These are phyloP conservation scores for Cryptosporidium sp. DNA, from an alignment of 169 alveolate species.

Conservation along the genomic window DNA sequence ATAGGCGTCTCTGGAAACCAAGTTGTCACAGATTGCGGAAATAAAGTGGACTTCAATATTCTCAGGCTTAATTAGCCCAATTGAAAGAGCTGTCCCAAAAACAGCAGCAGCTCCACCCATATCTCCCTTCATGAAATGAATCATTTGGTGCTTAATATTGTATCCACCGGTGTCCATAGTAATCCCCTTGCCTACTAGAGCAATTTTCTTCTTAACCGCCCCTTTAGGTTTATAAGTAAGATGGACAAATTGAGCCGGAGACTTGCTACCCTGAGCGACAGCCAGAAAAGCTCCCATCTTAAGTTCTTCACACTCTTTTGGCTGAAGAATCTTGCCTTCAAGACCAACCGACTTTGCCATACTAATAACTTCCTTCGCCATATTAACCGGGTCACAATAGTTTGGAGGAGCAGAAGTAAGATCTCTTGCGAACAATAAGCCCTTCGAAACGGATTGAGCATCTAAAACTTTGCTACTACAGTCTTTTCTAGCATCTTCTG, in stretches of 20 bases:
- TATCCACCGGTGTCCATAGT: constrained; percentile 94
- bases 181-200: constrained; percentile 95
- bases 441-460: constrained; percentile 14
- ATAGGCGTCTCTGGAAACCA: constrained; percentile 89
- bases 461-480: neutral
- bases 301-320: constrained; percentile 85
- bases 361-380: constrained; percentile 81
- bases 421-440: constrained; percentile 79
- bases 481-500: constrained; percentile 12
- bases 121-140: constrained; percentile 77
- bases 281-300: constrained; percentile 90
- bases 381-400: constrained; percentile 84
- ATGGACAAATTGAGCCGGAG: constrained; percentile 89
- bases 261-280: constrained; percentile 90
- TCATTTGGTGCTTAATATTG: constrained; percentile 84
- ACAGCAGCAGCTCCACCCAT: constrained; percentile 87
- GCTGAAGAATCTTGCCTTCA: constrained; percentile 80
- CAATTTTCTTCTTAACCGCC: constrained; percentile 80
- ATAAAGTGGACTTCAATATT: constrained; percentile 88
- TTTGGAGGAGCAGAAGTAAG: constrained; percentile 87
- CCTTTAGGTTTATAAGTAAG: constrained; percentile 82
- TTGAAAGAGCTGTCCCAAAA: constrained; percentile 87
- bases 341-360: constrained; percentile 83
- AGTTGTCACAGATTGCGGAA: constrained; percentile 92
- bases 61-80: constrained; percentile 85